Base-by-base conservation (phyloP, 108 stramenopile species). In the Poteriospumella lacustris region DNA sequence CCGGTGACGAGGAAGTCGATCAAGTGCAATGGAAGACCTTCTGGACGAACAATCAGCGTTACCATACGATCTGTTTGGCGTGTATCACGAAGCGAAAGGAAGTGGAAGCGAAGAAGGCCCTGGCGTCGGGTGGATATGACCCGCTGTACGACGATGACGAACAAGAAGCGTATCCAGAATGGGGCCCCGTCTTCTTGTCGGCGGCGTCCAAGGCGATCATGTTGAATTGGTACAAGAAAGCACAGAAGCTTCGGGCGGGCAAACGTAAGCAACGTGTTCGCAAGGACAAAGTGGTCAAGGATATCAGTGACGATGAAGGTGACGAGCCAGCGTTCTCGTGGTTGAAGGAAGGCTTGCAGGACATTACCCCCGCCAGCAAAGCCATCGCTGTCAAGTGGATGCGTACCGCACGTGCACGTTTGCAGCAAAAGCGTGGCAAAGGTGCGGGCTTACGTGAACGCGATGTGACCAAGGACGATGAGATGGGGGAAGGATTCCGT, bases 21-120 rank as follows among this genome's bases (percentile, higher is more conserved):
- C 81, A 88, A 68, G 86, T 89, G 0, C 81, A 86, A 0, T 91
- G 88, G 88, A 89, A 90, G 82, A 78, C 68, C 33, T 91, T 90
- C 75, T 91, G 89, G 87, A 76, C 86, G 68, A 83, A 80, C 59
- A 82, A 81, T 42, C 89, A 89, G 70, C 68, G 76, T 31, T 91
- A 91, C 81, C 78, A 86, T 67, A 77, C 59, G 59, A 68, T 87
- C 42, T 91, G 91, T 78, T 60, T 89, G 26, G 64, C 72, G 0
- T 91, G 90, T 78, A 62, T 88, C 9, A 77, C 82, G 28, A 40
- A 78, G 36, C 39, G 76, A 33, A 58, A 64, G 42, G 76, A 64
- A n/a, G 76, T 76, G 41, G 75, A 67, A 52, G 43, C 68, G 47
- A 31, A 44, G 42, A 68, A 59, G 52, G 77, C 72, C 1, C 58